These are phyloP conservation scores for Vigna angularis DNA, from an alignment of 306 rosid genomes.

Conservation along the genomic window DNA sequence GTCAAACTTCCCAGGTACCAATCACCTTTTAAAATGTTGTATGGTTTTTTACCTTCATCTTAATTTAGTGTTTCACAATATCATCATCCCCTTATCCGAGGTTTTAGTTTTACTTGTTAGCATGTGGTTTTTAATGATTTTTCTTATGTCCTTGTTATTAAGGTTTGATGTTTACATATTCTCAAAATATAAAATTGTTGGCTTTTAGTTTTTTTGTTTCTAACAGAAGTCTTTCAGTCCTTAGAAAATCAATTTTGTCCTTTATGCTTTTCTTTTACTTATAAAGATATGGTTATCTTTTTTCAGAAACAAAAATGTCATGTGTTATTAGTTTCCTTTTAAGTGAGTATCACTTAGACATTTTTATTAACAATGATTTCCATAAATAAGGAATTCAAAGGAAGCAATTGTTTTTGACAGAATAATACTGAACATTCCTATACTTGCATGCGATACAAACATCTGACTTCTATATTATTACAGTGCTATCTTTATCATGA, in stretches of 20 bases:
- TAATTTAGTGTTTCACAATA: background rate
- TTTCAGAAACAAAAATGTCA: background rate
- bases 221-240: too few species aligned
- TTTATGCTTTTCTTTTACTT: background rate
- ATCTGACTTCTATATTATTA: background rate
- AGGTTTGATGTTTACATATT: background rate
- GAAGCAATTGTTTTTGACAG: background rate
- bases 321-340: background rate
- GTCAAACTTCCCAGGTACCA: conserved; percentile 88
- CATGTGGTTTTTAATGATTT: conserved; percentile 22
- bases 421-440: background rate
- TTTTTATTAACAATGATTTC: background rate
- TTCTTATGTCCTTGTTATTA: conserved; percentile 4
- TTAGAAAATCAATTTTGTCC: background rate
- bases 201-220: background rate
- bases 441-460: background rate
- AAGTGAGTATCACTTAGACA: background rate
- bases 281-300: background rate
- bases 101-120: background rate
- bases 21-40: conserved; percentile 2
- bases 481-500: too few species aligned
- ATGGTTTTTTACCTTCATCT: background rate
- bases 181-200: background rate
- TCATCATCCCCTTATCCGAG: background rate
- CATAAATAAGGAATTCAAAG: background rate